phyloP scores from a whole-genome alignment of 441 rosid species.

The Erodium trifolium region DNA sequence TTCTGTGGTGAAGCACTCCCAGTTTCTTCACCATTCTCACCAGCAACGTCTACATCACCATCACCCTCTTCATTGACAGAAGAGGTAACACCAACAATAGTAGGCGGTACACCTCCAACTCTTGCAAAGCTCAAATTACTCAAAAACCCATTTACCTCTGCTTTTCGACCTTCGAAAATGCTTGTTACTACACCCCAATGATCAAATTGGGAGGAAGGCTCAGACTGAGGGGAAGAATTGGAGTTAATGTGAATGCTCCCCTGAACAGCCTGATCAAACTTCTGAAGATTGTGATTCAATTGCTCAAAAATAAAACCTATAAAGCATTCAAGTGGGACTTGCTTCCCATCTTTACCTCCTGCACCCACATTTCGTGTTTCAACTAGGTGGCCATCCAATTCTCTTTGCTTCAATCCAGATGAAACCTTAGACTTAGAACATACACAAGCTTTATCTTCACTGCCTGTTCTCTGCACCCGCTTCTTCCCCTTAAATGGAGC shows the following conservation, averaged over 20 bases:
- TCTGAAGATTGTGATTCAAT: constrained; percentile 55
- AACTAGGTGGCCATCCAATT: not conserved
- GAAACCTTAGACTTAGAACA: constrained; percentile 1
- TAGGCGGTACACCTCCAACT: constrained; percentile 75
- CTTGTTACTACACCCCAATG: constrained; percentile 37
- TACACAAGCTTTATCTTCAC: constrained; percentile 8
- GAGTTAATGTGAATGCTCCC: constrained; percentile 26
- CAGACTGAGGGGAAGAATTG: constrained; percentile 24
- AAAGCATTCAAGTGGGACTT: constrained; percentile 44
- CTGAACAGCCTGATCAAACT: constrained; percentile 47
- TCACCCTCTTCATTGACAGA: constrained; percentile 39
- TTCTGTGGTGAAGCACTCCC: constrained; percentile 54
- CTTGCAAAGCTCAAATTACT: constrained; percentile 81
- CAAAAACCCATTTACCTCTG: constrained; percentile 62
- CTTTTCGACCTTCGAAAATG: constrained; percentile 70
- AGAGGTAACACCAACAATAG: constrained; percentile 46
- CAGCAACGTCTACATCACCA: constrained; percentile 32
- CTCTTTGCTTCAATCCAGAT: constrained; percentile 25
- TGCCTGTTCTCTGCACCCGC: constrained; percentile 34
- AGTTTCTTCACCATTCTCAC: constrained; percentile 41
- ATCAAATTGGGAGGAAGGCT: constrained; percentile 30
- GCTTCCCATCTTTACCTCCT: constrained; percentile 34
- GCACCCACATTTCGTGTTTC: not conserved
- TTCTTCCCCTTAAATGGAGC: constrained; percentile 51
- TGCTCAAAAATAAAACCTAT: constrained; percentile 56